Base-by-base conservation (phyloP, 768 basidiomycete genomes). In the Russula lepida region DNA sequence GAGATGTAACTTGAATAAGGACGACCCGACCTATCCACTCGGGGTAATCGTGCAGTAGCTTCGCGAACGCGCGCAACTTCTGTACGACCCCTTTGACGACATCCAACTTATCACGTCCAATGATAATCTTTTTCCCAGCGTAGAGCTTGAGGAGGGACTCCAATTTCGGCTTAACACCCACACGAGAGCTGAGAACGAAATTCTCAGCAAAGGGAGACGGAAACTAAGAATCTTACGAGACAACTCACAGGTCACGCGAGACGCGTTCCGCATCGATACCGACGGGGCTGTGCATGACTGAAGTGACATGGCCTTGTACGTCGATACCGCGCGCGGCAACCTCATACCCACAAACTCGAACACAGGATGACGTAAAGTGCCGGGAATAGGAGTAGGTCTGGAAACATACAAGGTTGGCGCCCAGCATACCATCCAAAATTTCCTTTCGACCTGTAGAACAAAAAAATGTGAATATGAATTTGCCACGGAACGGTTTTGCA, bases 61-160 rank as follows among this genome's bases (percentile, higher is more conserved):
- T 94, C 74, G 98, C 90, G 68, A 98, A 99, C 0, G 95, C 95
- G 52, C 91, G 89, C 39, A 99, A 83, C 89, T 99, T 99, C 76
- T 98, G 95, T 65, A 98, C 75, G 25, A 99, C 91, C 47, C 95
- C 95, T 76, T 98, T 98, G 68, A 97, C 94, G n/a, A 94, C 91
- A 69, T 98, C 95, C 44, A 98, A 81, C 77, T 99, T 99, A 74
- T 99, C 95, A 8, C 95, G 81, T 19, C 93, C 95, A 13, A 98
- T 90, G 59, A 99, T 94, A 69, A 99, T 98, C 80, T 98, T 98
- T 81, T 98, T 98, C 64, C 90, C 92, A 66, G 92, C 86, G 72
- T 99, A 99, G 15, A 98, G 73, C 21, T 84, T 78, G 28, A 85
- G 78, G 0, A 98, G 80, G 2, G 92, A 87, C 50, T 89, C 89